Evolutionary conservation across 495 filamentous ascomycete genomes (phyloP), one percentile per base, ranked within the genome.

Genomic region (Penicillium herquei): DNA sequence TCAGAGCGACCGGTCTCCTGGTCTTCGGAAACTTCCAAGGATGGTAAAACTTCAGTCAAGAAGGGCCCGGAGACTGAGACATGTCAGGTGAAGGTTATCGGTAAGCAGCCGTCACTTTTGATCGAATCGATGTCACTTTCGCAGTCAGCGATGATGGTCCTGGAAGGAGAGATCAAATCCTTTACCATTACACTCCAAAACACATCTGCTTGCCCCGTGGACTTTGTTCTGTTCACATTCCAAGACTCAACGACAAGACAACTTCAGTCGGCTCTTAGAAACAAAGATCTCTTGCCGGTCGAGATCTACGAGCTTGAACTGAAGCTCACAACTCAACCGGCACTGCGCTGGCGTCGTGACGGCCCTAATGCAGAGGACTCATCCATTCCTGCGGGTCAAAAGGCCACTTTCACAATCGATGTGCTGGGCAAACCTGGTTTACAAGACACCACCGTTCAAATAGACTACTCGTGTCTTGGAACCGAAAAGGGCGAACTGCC

Each of bases 231-330:
- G 17, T 89, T 97, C 54, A 91, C 90, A 0, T 96, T 96, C 71
- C 85, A 89, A 54, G 91, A 97, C 70, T 96, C 92, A 0, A 92
- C 90, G 0, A 88, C 87, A 53, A 81, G 78, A 13, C 84, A 89
- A 26, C 75, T 94, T 13, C 90, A 92, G 60, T 75, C 84, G 14
- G 89, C 89, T 0, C 73, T 95, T 32, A 81, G 69, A 34, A 90
- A 85, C 62, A 89, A 87, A 63, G 87, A 92, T 61, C 81, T 91
- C 9, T 81, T 87, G 6, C 81, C 87, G 0, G 81, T 84, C 1
- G 91, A 96, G 59, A 73, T 92, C 3, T 91, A 96, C 67, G 92
- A 96, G 64, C 82, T 91, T 17, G 89, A 96, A 58, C 71, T 93
- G 26, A 87, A 91, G 55, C 73, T 90, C 39, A 80, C 86, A 14